Evolutionary conservation across 2,329 filamentous ascomycete species (phyloP), one percentile per base, ranked within the genome.

Genomic region (Geosmithia putterillii): DNA sequence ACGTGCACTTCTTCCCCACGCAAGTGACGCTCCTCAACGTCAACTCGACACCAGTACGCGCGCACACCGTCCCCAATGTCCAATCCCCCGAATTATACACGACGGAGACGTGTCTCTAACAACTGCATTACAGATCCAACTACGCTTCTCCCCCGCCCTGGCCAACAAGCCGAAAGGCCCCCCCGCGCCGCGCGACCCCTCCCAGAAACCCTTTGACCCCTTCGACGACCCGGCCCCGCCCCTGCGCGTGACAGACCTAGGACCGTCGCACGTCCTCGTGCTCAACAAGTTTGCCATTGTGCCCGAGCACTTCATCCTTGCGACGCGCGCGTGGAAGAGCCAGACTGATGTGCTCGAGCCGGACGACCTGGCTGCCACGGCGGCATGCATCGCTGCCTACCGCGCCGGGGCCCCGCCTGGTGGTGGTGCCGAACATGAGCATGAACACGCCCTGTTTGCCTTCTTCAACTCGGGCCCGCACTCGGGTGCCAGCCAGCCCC

Each of bases 251-350:
- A 58, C 71, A 15, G 57, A 59, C 21, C 53, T 83, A 7, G 65
- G 64, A 1, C 64, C 74, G 1, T 58, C 64, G 8, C 81, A 87
- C 57, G 69, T 71, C 46, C 67, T 86, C 37, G 75, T 87, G 1
- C 65, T 87, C 36, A 87, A 87, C 66, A 87, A 86, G 58, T 87
- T 83, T 52, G 81, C 83, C 41, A 62, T 87, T 41, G 79, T 84
- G 28, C 71, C 74, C 0, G 71, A 79, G 52, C 83, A 87, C 61
- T 84, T 83, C 55, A 84, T 87, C 50, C 69, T 87, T 40, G 74
- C 77, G 0, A 87, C 83, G 0, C 73, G 63, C n/a, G 58, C 63
- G 1, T 78, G 79, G 56, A 74, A 76, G 54, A 63, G 65, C n/a
- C 83, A 87, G 64, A 79, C 75, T 2, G 65, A 81, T 49, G 54